These are phyloP conservation scores for Epichloe festucae DNA, from an alignment of 2,329 filamentous ascomycete genomes.

Conservation along the genomic window DNA sequence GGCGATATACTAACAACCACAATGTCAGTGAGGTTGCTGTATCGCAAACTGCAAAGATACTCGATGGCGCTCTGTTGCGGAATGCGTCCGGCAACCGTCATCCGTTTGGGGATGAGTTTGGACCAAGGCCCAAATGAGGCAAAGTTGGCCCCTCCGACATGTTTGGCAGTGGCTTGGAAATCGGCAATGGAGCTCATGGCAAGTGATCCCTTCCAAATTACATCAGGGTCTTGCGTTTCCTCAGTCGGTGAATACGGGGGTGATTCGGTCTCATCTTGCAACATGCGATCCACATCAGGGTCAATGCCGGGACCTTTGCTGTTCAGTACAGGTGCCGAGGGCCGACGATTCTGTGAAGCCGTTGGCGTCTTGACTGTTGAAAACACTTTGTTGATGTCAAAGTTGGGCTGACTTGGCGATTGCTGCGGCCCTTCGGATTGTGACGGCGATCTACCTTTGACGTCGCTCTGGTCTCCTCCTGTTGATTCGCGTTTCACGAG, in stretches of 20 bases:
- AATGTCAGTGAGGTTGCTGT: constrained; percentile 71
- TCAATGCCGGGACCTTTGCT: constrained; percentile 56
- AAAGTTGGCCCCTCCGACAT: constrained; percentile 75
- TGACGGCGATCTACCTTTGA: constrained; percentile 22
- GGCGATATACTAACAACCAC: constrained; percentile 63
- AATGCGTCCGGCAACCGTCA: constrained; percentile 69
- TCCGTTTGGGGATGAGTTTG: constrained; percentile 55
- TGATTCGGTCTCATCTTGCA: constrained; percentile 69
- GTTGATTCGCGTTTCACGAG: constrained; percentile 24
- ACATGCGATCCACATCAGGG: constrained; percentile 77
- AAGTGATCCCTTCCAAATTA: constrained; percentile 66
- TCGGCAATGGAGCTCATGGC: constrained; percentile 67
- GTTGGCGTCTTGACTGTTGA: constrained; percentile 68
- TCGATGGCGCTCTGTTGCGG: constrained; percentile 72
- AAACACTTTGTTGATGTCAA: constrained; percentile 79
- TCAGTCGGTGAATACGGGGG: constrained; percentile 76
- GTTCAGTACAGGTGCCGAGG: constrained; percentile 32
- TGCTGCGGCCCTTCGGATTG: constrained; percentile 32
- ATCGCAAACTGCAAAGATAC: constrained; percentile 79
- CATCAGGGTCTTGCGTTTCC: constrained; percentile 49
- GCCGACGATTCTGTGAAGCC: constrained; percentile 30
- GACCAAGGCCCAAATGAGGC: constrained; percentile 53
- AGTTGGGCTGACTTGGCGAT: constrained; percentile 46
- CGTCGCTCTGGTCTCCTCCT: constrained; percentile 15
- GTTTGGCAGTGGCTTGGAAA: constrained; percentile 65